These are phyloP conservation scores for Corylus avellana DNA, from an alignment of 306 rosid species.

Conservation along the genomic window DNA sequence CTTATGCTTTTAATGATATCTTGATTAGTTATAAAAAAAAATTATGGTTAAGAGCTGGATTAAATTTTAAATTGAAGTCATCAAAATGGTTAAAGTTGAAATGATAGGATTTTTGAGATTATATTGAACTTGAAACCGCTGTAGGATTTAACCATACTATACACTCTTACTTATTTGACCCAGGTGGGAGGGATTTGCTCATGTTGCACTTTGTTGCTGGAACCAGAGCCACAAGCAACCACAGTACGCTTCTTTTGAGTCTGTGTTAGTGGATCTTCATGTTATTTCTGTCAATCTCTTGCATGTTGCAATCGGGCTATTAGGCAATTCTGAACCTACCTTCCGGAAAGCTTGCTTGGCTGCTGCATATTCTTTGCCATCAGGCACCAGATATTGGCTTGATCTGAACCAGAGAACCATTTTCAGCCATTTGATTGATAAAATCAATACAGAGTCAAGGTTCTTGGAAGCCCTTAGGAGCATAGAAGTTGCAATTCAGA, in stretches of 20 bases:
- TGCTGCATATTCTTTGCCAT: slow-evolving; percentile 43
- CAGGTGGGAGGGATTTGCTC: slow-evolving; percentile 92
- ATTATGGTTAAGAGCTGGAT: background rate
- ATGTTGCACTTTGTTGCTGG: slow-evolving; percentile 69
- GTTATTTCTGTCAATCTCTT: slow-evolving; percentile 46
- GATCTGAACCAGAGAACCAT: slow-evolving; percentile 42
- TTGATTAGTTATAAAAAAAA: no score
- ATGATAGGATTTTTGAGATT: background rate
- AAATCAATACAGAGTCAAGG: slow-evolving; percentile 44
- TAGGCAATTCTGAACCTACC: slow-evolving; percentile 51
- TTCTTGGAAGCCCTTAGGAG: slow-evolving; percentile 52
- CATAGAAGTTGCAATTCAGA: slow-evolving; percentile 52
- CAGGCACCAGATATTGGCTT: slow-evolving; percentile 42
- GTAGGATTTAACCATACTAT: slow-evolving; percentile 1
- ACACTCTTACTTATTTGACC: slow-evolving; percentile 21
- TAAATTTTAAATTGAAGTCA: background rate
- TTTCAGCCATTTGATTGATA: slow-evolving; percentile 52
- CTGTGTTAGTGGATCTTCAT: slow-evolving; percentile 38
- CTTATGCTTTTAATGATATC: no score
- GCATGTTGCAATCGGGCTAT: slow-evolving; percentile 64
- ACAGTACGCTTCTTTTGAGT: slow-evolving; percentile 24
- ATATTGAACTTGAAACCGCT: background rate
- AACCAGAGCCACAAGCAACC: slow-evolving; percentile 37
- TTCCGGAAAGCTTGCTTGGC: slow-evolving; percentile 80
- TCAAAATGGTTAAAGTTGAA: background rate